A percentile compares a stretch with the other conserved stretches of the same genome.
phyloP scores from a whole-genome alignment of 1,284 basidiomycete species.

The Tremellales sp. region DNA sequence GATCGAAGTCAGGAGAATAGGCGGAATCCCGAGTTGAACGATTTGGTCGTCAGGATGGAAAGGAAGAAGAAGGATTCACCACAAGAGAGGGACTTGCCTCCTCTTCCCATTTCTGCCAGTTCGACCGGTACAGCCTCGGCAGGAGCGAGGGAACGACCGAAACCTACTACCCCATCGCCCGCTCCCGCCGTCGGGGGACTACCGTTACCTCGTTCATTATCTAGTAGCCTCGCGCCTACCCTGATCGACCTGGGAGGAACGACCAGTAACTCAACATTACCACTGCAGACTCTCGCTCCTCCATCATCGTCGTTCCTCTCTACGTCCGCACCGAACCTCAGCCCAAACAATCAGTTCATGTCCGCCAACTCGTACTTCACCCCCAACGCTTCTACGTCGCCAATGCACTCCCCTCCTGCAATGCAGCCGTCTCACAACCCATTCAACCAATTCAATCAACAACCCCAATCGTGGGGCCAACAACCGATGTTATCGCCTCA shows the following conservation, averaged over 20 bases:
- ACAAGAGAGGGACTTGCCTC: constrained; percentile 29
- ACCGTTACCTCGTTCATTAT: background rate
- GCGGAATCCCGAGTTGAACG: constrained; percentile 33
- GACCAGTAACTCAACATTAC: constrained; percentile 21
- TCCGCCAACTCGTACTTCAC: too few species aligned
- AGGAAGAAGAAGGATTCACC: constrained; percentile 1
- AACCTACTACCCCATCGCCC: background rate
- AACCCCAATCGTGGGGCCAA: too few species aligned
- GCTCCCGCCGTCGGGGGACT: too few species aligned
- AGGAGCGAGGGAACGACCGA: background rate
- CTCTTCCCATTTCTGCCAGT: constrained; percentile 6
- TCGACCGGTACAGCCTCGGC: background rate
- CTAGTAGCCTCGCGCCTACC: constrained; percentile 1
- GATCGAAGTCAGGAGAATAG: constrained; percentile 12
- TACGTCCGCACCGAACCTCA: too few species aligned
- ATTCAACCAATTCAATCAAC: too few species aligned
- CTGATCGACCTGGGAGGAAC: constrained; percentile 27
- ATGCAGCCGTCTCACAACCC: too few species aligned
- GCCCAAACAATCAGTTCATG: too few species aligned
- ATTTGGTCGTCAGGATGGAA: constrained; percentile 15
- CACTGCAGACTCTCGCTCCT: constrained; percentile 28
- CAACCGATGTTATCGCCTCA: too few species aligned
- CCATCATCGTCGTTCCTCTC: too few species aligned
- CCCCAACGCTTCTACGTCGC: too few species aligned
- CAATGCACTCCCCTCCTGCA: too few species aligned